Conservation (phyloP, 345 rosid genomes). For the Dipteronia sinensis region DNA sequence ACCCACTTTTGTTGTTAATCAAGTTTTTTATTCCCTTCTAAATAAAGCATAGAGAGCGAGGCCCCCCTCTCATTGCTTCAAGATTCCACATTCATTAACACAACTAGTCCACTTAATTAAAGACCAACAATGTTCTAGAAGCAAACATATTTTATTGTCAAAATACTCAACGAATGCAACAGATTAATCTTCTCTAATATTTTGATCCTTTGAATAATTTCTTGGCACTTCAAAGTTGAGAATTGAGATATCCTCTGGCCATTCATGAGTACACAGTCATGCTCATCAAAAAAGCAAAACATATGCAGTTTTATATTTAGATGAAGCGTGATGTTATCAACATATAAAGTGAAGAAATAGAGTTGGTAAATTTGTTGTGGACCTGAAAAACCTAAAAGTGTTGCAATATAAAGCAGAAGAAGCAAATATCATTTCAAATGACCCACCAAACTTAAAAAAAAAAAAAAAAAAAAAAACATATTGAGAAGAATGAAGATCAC, state of each 20-base stretch:
- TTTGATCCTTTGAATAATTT: not conserved
- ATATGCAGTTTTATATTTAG: not conserved
- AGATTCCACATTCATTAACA: not conserved
- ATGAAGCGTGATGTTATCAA: not conserved
- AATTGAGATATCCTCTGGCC: not conserved
- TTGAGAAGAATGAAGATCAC: no score
- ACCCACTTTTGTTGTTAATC: not conserved
- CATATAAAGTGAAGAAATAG: not conserved
- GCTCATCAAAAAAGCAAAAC: not conserved
- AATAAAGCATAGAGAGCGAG: conserved; percentile 7
- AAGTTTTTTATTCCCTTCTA: not conserved
- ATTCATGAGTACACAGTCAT: not conserved
- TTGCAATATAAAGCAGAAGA: not conserved
- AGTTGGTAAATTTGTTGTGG: not conserved
- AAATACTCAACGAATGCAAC: not conserved
- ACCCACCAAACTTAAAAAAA: not conserved
- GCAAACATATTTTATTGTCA: conserved; percentile 2
- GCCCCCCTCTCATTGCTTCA: not conserved
- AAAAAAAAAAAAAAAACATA: no score
- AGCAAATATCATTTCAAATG: conserved; percentile 9
- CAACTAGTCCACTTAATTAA: no score
- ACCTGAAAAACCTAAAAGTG: not conserved
- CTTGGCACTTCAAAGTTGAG: not conserved
- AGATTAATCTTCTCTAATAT: no score
- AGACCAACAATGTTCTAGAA: not conserved